Base-by-base conservation (phyloP, 495 filamentous ascomycete species). In the Cryomyces minteri region DNA sequence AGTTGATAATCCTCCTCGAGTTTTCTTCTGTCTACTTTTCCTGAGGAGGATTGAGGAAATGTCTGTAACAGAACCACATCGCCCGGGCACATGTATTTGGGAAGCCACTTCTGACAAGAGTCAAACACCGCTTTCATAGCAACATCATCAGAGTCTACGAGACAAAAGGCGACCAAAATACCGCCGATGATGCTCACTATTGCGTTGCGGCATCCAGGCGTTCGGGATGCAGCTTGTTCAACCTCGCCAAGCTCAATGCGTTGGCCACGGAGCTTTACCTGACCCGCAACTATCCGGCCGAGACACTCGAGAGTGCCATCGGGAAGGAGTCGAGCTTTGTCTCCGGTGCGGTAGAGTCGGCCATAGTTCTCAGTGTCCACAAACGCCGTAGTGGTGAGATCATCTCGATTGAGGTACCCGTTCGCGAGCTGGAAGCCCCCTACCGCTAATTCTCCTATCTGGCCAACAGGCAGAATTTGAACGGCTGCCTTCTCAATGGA, bases 261-360 rank as follows among this genome's bases (percentile, higher is more conserved):
- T 56, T 88, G 85, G 2, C 85, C 85, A 25, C 82, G 69, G 5
- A 93, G 62, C 54, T 93, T 93, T 11, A 93, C 74, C 56, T 93
- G 85, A 4, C 82, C 82, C 14, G 70, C 71, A 0, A 70, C 68
- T 9, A 94, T 79, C 36, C 88, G 77, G 4, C 88, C 88, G 4
- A 87, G 71, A 54, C 82, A 90, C 51, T 94, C 83, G 1, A 94
- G 65, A 0, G 68, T 69, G 1, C 86, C 85, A 37, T 79, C 72
- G 0, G 69, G 61, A 6, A 77, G 62, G 33, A 88, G 70, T 11
- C 76, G 67, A 0, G 81, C 88, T 49, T 77, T 78, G 58, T 96
- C 88, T 4, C 88, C 88, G 2, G 88, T 96, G 25, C 82, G 70
- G 61, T 94, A 94, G 18, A 88, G 65, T 31, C 67, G 52, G 49